Percentiles rank a stretch among this genome's conserved stretches.
These are phyloP conservation scores for Ophiostoma ips DNA, from an alignment of 2,329 filamentous ascomycete genomes.

Conservation along the genomic window DNA sequence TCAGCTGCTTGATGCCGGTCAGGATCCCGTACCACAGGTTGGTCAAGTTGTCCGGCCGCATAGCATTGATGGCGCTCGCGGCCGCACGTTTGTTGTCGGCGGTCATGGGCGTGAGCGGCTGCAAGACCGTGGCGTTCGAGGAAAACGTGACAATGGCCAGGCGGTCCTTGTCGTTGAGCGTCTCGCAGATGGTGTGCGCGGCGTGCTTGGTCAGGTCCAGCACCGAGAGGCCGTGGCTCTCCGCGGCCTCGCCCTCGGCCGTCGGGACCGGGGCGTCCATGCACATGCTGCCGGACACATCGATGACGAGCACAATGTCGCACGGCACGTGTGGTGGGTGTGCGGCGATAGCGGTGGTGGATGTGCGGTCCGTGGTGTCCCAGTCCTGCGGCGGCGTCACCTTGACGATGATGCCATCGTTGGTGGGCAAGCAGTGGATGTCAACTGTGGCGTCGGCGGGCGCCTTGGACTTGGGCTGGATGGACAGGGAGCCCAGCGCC, in stretches of 20 bases:
- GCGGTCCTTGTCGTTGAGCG: conserved; percentile 38
- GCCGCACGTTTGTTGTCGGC: conserved; percentile 29
- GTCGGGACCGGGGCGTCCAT: conserved; percentile 30
- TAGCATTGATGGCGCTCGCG: conserved; percentile 27
- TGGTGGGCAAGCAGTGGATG: conserved; percentile 17
- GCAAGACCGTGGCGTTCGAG: conserved; percentile 20
- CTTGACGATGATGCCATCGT: conserved; percentile 30
- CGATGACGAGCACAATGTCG: conserved; percentile 48
- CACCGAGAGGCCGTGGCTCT: conserved; percentile 37
- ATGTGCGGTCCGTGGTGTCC: not conserved
- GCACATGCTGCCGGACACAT: conserved; percentile 45
- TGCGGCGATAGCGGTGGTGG: conserved; percentile 19
- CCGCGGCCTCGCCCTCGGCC: conserved; percentile 24
- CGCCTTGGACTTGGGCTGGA: not conserved
- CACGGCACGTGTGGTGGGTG: conserved; percentile 27
- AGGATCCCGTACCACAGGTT: conserved; percentile 46
- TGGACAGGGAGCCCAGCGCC: not conserved
- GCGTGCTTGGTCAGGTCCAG: conserved; percentile 48
- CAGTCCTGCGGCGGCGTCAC: conserved; percentile 30
- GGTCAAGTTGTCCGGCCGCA: conserved; percentile 28
- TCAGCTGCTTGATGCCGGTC: conserved; percentile 35
- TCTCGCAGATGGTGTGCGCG: conserved; percentile 40
- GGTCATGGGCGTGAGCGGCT: conserved; percentile 34
- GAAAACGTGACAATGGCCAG: conserved; percentile 45
- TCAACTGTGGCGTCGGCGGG: not conserved